Percentiles rank a stretch among this genome's conserved stretches.
These are phyloP conservation scores for Pulveroboletus sp. DNA, from an alignment of 768 basidiomycete genomes.

Conservation along the genomic window DNA sequence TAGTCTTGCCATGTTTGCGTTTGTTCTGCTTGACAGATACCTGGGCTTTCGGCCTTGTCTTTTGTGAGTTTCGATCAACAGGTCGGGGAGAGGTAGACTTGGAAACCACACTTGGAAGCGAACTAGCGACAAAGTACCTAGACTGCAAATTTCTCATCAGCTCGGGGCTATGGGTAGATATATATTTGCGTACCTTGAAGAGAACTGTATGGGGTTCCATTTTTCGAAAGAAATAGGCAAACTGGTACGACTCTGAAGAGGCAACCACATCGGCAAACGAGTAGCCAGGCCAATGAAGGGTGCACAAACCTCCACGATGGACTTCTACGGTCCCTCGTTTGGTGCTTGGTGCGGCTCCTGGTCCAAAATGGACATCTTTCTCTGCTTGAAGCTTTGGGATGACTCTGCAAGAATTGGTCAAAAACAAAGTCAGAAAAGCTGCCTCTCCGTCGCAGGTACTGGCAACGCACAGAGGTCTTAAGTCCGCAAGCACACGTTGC, in stretches of 20 bases:
- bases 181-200: slow-evolving; percentile 58
- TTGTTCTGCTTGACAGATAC: slow-evolving; percentile 7
- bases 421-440: neutral
- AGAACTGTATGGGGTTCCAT: slow-evolving; percentile 80
- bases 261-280: slow-evolving; percentile 4
- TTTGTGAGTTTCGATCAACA: neutral
- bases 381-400: slow-evolving; percentile 65
- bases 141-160: slow-evolving; percentile 32
- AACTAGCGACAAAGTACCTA: slow-evolving; percentile 38
- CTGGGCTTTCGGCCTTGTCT: slow-evolving; percentile 22
- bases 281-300: neutral
- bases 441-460: neutral
- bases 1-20: slow-evolving; percentile 39
- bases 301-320: slow-evolving; percentile 68
- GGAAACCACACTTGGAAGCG: slow-evolving; percentile 21
- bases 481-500: slow-evolving; percentile 76
- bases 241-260: slow-evolving; percentile 78
- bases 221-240: slow-evolving; percentile 85
- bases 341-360: slow-evolving; percentile 39
- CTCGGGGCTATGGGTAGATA: neutral
- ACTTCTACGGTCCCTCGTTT: slow-evolving; percentile 79
- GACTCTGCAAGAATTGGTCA: slow-evolving; percentile 43
- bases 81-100: slow-evolving; percentile 7
- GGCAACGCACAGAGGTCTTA: slow-evolving; percentile 65
- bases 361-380: slow-evolving; percentile 41